phyloP scores from a whole-genome alignment of 352 stramenopile genomes.

The Thraustotheca clavata region DNA sequence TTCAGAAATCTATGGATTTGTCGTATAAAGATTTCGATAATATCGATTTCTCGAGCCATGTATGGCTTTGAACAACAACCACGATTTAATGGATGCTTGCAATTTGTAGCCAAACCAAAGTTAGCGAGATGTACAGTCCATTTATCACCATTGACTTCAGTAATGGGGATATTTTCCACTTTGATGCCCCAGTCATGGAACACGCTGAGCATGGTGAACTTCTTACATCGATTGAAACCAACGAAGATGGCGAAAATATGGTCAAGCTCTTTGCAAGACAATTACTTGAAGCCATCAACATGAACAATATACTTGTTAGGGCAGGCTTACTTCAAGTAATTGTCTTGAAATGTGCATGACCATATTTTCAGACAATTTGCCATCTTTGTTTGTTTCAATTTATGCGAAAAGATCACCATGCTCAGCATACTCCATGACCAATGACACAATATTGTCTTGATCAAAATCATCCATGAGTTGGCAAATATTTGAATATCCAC shows the following conservation, averaged over 20 bases:
- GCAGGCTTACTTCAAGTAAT: slow-evolving; percentile 47
- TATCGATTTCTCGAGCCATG: slow-evolving; percentile 51
- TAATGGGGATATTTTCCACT: slow-evolving; percentile 51
- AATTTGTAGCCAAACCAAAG: slow-evolving; percentile 61
- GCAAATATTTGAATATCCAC: not conserved
- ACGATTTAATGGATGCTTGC: slow-evolving; percentile 35
- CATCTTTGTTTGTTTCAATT: not conserved
- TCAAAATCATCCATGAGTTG: not conserved
- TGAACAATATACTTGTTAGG: slow-evolving; percentile 53
- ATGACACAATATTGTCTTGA: not conserved
- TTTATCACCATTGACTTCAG: not conserved
- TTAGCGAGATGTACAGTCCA: slow-evolving; percentile 69
- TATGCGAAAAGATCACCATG: not conserved
- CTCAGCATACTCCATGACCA: not conserved
- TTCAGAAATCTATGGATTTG: slow-evolving; percentile 67
- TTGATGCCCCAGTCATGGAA: slow-evolving; percentile 46
- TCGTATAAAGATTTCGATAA: slow-evolving; percentile 48
- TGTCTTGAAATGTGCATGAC: slow-evolving; percentile 49
- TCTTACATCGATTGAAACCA: not conserved
- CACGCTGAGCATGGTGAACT: not conserved
- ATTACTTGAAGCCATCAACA: slow-evolving; percentile 39
- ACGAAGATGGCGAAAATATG: slow-evolving; percentile 33
- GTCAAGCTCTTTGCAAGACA: slow-evolving; percentile 48
- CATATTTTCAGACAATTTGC: slow-evolving; percentile 36
- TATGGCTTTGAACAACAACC: slow-evolving; percentile 70